Percentiles rank a stretch among this genome's conserved stretches.
Conservation (phyloP, 164 flowering plant species). For the Kalanchoe fedtschenkoi region DNA sequence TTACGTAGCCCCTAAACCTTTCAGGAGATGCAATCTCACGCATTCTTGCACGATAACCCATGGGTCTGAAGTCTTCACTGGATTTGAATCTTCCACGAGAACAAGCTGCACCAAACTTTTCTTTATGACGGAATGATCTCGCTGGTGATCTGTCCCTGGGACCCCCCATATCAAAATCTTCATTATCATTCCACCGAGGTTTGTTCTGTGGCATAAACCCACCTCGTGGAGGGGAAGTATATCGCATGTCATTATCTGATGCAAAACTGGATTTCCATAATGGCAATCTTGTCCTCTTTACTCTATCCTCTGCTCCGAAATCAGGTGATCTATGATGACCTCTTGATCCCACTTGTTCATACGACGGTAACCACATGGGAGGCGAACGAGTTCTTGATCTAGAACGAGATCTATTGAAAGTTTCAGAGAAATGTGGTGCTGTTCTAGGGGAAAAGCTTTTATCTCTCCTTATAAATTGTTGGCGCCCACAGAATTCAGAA, state of each 20-base stretch:
- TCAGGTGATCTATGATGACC: conserved; percentile 18
- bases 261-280: conserved; percentile 17
- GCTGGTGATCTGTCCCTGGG: conserved; percentile 22
- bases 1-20: conserved; percentile 12
- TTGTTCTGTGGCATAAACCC: conserved; percentile 16
- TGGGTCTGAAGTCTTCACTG: conserved; percentile 14
- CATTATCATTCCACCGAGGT: conserved; percentile 18
- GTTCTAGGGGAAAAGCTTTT: conserved; percentile 23
- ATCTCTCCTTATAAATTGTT: conserved; percentile 17
- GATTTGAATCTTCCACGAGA: conserved; percentile 14
- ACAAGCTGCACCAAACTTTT: conserved; percentile 13
- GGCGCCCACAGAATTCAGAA: conserved; percentile 12
- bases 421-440: conserved; percentile 9
- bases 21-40: conserved; percentile 12
- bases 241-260: conserved; percentile 14
- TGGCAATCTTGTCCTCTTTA: conserved; percentile 21
- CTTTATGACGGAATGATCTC: conserved; percentile 15
- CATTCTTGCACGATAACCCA: conserved; percentile 13
- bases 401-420: conserved; percentile 18
- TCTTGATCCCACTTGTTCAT: conserved; percentile 15
- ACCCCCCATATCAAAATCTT: conserved; percentile 9
- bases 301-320: conserved; percentile 16
- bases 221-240: conserved; percentile 15
- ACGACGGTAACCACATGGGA: conserved; percentile 3
- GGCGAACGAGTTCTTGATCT: conserved; percentile 27